Evolutionary conservation across 495 filamentous ascomycete species (phyloP), one percentile per base, ranked within the genome.

Genomic region (Aspergillus wentii): DNA sequence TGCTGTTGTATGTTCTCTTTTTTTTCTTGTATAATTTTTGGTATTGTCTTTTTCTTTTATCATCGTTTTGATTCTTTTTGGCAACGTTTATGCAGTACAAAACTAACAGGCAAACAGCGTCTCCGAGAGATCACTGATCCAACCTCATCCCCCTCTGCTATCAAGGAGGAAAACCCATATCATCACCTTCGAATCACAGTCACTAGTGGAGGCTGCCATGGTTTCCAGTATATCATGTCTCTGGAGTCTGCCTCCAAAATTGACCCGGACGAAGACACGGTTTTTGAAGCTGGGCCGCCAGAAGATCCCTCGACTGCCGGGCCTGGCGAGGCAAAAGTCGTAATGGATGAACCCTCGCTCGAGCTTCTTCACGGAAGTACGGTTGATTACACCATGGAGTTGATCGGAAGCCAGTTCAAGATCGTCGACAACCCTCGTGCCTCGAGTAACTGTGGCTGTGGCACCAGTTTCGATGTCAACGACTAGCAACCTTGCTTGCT

Each of bases 351-450:
- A 44, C 79, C 86, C 2, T 95, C 88, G 37, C 65, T 98, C 13
- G 88, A 95, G 46, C 66, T 97, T 37, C 57, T 98, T 39, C 90
- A 87, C 57, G 92, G 90, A 8, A 95, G 88, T 57, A 94, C 85
- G 59, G 79, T 98, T 13, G 94, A 97, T 53, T 98, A 86, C 63
- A 94, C 88, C 1, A 92, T 86, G 74, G 92, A 97, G 69, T 61
- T 98, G 61, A 98, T 98, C 62, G 92, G 94, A 21, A 95, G 88
- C 44, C 89, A 97, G 67, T 98, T 98, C 61, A 94, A 90, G 73
- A 87, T 96, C 54, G 83, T 89, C 35, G 87, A 89, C 51, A 97
- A 95, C 53, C 92, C 94, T 0, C 61, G 78, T 18, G 92, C 94
- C 8, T 86, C 80, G 27, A 95, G 89, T 65, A 95, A 86, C 59